Conservation (phyloP, 352 stramenopile genomes). For the Halophytophthora polymorphica region DNA sequence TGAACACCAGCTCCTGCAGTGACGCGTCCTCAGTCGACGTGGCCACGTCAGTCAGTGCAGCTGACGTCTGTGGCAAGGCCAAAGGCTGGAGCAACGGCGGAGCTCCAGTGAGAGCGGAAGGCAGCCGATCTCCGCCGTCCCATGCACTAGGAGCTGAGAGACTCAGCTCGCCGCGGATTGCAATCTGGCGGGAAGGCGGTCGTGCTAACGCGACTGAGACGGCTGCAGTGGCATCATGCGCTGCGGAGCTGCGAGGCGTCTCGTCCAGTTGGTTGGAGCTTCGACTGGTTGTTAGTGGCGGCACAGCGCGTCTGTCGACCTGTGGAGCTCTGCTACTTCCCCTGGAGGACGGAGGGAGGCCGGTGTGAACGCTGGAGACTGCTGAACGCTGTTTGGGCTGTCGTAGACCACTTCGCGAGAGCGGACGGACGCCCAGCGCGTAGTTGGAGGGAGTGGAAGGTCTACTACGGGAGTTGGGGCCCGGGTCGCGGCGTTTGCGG, state of each 20-base stretch:
- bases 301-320: conserved; percentile 1
- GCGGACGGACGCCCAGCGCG: background rate
- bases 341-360: background rate
- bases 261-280: conserved; percentile 25
- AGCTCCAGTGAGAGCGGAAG: background rate
- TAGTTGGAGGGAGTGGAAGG: background rate
- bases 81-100: conserved; percentile 16
- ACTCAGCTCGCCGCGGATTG: conserved; percentile 32
- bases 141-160: conserved; percentile 11
- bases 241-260: background rate
- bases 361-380: background rate
- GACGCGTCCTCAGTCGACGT: conserved; percentile 10
- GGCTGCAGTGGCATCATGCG: background rate
- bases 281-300: conserved; percentile 5
- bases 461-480: conserved; percentile 6
- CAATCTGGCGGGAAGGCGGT: conserved; percentile 28
- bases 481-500: conserved; percentile 11
- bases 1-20: conserved; percentile 24
- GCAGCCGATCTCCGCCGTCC: conserved; percentile 5
- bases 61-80: conserved; percentile 9
- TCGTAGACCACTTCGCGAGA: conserved; percentile 9
- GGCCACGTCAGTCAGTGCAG: conserved; percentile 4
- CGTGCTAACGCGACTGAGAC: conserved; percentile 1
- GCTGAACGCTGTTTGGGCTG: conserved; percentile 6
- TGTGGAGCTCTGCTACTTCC: background rate